Evolutionary conservation across 805 yeast species (phyloP).

Genomic region (Pichia californica): DNA sequence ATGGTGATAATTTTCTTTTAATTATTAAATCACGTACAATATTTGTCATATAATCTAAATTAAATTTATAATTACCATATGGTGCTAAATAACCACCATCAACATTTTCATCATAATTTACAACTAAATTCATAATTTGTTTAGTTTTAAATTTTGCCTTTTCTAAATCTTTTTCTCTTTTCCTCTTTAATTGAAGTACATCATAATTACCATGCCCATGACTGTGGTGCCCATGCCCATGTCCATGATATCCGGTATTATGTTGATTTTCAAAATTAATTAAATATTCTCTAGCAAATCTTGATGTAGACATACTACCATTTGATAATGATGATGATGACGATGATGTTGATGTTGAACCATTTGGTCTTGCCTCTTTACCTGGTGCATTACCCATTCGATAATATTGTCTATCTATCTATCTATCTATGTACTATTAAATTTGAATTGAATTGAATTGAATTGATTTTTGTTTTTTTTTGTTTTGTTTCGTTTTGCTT

Average conservation of each 20-base stretch:
- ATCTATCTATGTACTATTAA: no score
- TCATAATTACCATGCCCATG: neutral
- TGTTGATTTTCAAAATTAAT: neutral
- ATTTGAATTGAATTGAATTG: no score
- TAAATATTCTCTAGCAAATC: neutral
- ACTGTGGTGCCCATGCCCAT: neutral
- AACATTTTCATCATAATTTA: constrained; percentile 60
- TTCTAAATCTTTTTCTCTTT: constrained; percentile 43
- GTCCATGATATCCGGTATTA: neutral
- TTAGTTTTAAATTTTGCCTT: constrained; percentile 45
- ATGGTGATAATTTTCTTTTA: constrained; percentile 76
- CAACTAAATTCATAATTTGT: constrained; percentile 53
- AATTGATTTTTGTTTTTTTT: no score
- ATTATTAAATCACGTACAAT: constrained; percentile 67
- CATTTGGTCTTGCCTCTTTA: constrained; percentile 1
- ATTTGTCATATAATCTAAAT: constrained; percentile 64
- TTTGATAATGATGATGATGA: neutral
- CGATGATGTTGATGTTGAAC: neutral
- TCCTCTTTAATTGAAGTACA: constrained; percentile 18
- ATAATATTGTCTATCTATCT: no score
- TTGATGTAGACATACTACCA: neutral
- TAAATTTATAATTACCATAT: constrained; percentile 76
- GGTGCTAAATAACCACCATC: constrained; percentile 96
- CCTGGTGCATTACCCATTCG: constrained; percentile 11
- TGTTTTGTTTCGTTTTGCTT: no score